These are phyloP conservation scores for Aspergillaceae sp. DNA, from an alignment of 2,329 filamentous ascomycete genomes.

Conservation along the genomic window DNA sequence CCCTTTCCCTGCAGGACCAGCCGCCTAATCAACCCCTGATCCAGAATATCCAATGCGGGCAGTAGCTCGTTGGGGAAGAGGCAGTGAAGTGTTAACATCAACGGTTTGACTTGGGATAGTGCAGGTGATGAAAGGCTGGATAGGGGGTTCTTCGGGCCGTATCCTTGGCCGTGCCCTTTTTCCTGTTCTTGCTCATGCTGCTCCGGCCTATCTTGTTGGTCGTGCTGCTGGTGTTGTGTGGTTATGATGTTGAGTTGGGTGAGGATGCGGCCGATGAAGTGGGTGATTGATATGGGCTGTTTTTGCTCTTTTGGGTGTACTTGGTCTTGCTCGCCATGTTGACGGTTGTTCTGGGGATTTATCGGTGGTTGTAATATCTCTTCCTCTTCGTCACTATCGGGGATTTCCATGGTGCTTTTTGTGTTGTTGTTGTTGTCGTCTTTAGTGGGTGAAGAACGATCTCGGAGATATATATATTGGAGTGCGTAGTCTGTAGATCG, in stretches of 20 bases:
- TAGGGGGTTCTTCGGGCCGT: conserved; percentile 10
- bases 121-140: conserved; percentile 13
- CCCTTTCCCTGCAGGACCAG: conserved; percentile 21
- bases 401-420: neutral
- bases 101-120: conserved; percentile 36
- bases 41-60: conserved; percentile 78
- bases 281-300: neutral
- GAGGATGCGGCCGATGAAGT: conserved; percentile 3
- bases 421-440: neutral
- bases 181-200: neutral
- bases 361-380: neutral
- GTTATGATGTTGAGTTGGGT: conserved; percentile 2
- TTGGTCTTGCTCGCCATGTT: too few species aligned
- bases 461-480: too few species aligned
- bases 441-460: too few species aligned
- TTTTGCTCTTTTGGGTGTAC: neutral
- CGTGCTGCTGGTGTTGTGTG: neutral
- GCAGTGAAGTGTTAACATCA: conserved; percentile 74
- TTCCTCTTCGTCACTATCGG: neutral
- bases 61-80: conserved; percentile 74
- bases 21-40: conserved; percentile 62
- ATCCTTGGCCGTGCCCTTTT: neutral
- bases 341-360: neutral
- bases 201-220: neutral
- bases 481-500: too few species aligned